Base-by-base conservation (phyloP, 306 rosid species). In the Vachellia collinsii region DNA sequence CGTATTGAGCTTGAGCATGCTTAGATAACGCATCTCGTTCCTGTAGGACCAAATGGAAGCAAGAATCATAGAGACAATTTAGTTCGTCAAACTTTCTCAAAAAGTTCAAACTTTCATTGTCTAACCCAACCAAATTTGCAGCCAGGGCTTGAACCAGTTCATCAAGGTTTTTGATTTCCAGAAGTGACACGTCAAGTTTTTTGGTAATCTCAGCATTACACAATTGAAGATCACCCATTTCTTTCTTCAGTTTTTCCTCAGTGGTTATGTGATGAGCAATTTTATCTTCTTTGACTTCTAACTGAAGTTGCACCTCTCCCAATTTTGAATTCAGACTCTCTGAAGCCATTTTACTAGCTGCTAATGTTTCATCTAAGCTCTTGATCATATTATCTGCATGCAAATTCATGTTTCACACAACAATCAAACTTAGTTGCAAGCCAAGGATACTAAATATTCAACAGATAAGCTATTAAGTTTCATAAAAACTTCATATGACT, bases 311-410 rank as follows among this genome's bases (percentile, higher is more conserved):
- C 79, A 83, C 83, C 88, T 86, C 92, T 67, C 70, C 88, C 89
- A 92, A 73, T 80, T 83, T 89, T 74, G 88, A 78, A 83, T 86
- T 90, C 88, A 95, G 79, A 79, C 77, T 88, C 81, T 95, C 97
- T 42, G 86, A 76, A 47, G 78, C 81, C 86, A 86, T 76, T 83
- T 84, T 87, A 87, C 84, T 88, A 72, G 90, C 77, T 53, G 86
- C 81, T 50, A 91, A 59, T 48, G 87, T 83, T 80, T 88, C 90
- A 79, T 90, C 93, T 72, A 91, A 88, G 74, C 80, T 89, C 89
- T 86, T 90, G 72, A 88, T 88, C 85, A 87, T 77, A 29, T 54
- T 74, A 80, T 91, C 99, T 95, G 97, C 88, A 88, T 70, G 67
- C 39, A 83, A 86, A 83, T 48, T 65, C 51, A 41, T 61, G 38